phyloP scores from a whole-genome alignment of 768 basidiomycete species.

The Porpolomopsis calyptriformis region DNA sequence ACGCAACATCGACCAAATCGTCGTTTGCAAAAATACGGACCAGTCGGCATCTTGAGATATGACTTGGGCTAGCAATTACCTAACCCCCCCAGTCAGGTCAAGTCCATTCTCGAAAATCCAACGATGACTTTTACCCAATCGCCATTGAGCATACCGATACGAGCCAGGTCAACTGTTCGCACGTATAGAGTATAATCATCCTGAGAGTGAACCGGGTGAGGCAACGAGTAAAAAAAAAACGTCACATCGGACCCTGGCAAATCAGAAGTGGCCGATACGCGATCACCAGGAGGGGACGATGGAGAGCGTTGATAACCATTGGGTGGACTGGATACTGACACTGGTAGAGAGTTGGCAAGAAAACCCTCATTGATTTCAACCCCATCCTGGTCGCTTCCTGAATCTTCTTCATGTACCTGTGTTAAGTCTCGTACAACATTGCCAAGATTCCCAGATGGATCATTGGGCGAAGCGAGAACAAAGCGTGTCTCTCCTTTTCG shows the following conservation, averaged over 20 bases:
- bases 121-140: conserved; percentile 54
- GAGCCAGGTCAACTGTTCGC: conserved; percentile 51
- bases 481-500: conserved; percentile 40
- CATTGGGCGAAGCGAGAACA: conserved; percentile 31
- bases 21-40: conserved; percentile 50
- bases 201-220: conserved; percentile 20
- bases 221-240: conserved; percentile 19
- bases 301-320: conserved; percentile 10
- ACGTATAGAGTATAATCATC: conserved; percentile 54
- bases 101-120: conserved; percentile 3
- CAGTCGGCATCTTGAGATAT: conserved; percentile 34
- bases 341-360: conserved; percentile 42
- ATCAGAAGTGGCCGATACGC: too few relatives aligned
- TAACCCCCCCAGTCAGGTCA: conserved; percentile 16
- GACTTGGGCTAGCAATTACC: conserved; percentile 38
- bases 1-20: conserved; percentile 27
- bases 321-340: conserved; percentile 15
- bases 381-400: conserved; percentile 24
- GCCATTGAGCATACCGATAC: conserved; percentile 55
- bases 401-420: conserved; percentile 10
- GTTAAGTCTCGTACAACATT: conserved; percentile 12
- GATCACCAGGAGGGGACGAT: too few relatives aligned
- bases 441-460: conserved; percentile 8
- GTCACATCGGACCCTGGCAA: conserved; percentile 6
- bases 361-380: conserved; percentile 70